Percentiles rank a stretch among this genome's conserved stretches.
Conservation (phyloP, 441 rosid species). For the Capsella rubella region DNA sequence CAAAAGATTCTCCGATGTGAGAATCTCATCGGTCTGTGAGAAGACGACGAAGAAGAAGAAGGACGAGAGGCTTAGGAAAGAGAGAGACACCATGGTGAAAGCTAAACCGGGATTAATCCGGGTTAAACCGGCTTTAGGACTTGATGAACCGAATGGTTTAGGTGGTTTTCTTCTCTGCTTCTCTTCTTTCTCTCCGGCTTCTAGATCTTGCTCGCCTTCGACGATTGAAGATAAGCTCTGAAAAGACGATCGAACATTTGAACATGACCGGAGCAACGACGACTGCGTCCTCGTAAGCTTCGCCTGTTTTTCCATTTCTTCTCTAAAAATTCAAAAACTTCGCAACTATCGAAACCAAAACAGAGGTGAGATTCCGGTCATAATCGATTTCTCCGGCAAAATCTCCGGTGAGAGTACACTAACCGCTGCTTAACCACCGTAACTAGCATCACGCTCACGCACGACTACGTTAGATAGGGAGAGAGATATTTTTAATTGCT, state of each 20-base stretch:
- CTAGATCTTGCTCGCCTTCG: constrained; percentile 57
- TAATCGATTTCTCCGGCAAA: constrained; percentile 45
- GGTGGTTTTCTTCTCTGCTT: constrained; percentile 52
- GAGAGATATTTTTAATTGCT: background rate
- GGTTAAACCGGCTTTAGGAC: constrained; percentile 50
- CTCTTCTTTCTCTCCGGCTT: constrained; percentile 50
- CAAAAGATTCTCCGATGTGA: constrained; percentile 80
- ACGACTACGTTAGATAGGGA: background rate
- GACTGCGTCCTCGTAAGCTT: constrained; percentile 86
- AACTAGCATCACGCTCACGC: constrained; percentile 39
- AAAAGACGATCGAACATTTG: constrained; percentile 83
- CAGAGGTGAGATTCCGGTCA: constrained; percentile 53
- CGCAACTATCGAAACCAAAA: background rate
- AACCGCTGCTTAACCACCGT: constrained; percentile 30
- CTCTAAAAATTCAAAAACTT: background rate
- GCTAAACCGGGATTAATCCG: constrained; percentile 63
- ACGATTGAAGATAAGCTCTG: constrained; percentile 67
- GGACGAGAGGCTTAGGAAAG: constrained; percentile 55
- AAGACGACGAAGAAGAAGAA: constrained; percentile 65
- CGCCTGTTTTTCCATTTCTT: constrained; percentile 65
- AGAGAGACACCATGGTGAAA: constrained; percentile 53
- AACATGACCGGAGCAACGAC: constrained; percentile 83
- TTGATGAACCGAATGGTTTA: constrained; percentile 51
- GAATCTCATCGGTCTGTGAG: constrained; percentile 65
- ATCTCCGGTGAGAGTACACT: constrained; percentile 36